Conservation (phyloP, 768 basidiomycete species). For the Lactarius vividus region DNA sequence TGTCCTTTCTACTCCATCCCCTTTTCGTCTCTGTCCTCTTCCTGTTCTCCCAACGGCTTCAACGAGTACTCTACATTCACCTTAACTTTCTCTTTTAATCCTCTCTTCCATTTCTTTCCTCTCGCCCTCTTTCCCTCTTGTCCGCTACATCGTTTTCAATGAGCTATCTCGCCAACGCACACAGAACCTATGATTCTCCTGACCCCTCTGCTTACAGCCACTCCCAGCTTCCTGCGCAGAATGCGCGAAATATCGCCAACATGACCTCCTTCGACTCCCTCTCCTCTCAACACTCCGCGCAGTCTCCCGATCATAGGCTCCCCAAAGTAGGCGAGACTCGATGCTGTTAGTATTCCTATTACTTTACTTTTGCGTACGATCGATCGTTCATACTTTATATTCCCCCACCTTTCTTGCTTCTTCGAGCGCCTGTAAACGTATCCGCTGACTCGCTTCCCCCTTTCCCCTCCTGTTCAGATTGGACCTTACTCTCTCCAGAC, state of each 20-base stretch:
- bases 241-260: conserved; percentile 29
- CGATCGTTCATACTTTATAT: conserved; percentile 44
- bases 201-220: conserved; percentile 31
- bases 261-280: conserved; percentile 37
- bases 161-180: conserved; percentile 36
- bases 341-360: conserved; percentile 58
- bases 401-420: conserved; percentile 35
- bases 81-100: conserved; percentile 21
- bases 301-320: conserved; percentile 33
- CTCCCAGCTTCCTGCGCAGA: conserved; percentile 23
- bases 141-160: conserved; percentile 30
- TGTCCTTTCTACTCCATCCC: conserved; percentile 26
- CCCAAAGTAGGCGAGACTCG: conserved; percentile 62
- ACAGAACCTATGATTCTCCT: conserved; percentile 33
- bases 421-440: conserved; percentile 30
- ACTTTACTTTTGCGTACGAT: conserved; percentile 29
- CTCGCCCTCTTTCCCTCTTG: conserved; percentile 27
- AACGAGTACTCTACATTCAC: conserved; percentile 26
- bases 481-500: conserved; percentile 74
- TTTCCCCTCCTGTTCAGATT: conserved; percentile 50
- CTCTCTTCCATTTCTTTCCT: conserved; percentile 15
- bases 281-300: conserved; percentile 35
- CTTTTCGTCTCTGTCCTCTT: conserved; percentile 25
- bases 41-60: conserved; percentile 6
- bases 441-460: conserved; percentile 28